Evolutionary conservation across 2,329 filamentous ascomycete genomes (phyloP).

Genomic region (Cercospora beticola): DNA sequence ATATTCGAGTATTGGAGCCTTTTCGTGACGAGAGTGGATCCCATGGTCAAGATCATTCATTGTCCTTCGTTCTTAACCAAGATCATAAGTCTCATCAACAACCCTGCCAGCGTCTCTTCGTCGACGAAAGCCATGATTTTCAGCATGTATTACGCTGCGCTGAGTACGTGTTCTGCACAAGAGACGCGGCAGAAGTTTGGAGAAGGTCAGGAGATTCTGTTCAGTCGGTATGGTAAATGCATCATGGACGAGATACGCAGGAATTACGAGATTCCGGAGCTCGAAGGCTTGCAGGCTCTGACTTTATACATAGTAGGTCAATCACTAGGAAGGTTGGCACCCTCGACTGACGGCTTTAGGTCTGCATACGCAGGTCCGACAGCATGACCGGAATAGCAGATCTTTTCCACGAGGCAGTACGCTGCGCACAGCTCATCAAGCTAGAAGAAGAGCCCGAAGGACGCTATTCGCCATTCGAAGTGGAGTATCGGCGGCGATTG

Average conservation of each 20-base stretch:
- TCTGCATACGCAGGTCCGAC: slow-evolving; percentile 23
- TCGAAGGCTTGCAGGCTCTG: slow-evolving; percentile 28
- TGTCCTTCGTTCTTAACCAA: slow-evolving; percentile 28
- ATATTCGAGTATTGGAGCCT: slow-evolving; percentile 34
- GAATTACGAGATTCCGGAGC: slow-evolving; percentile 22
- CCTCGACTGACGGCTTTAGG: slow-evolving; percentile 12
- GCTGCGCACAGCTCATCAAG: slow-evolving; percentile 26
- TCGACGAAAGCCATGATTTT: slow-evolving; percentile 27
- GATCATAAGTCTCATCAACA: slow-evolving; percentile 24
- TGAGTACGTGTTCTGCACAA: slow-evolving; percentile 30
- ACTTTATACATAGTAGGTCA: slow-evolving; percentile 26
- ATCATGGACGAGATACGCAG: slow-evolving; percentile 22
- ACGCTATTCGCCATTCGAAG: slow-evolving; percentile 23
- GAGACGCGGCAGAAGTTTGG: slow-evolving; percentile 29
- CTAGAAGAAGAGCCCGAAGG: slow-evolving; percentile 23
- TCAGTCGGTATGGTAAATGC: slow-evolving; percentile 21
- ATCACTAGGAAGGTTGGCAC: too few relatives aligned
- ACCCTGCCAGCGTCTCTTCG: slow-evolving; percentile 15
- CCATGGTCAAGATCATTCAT: slow-evolving; percentile 33
- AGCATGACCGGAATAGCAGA: slow-evolving; percentile 19
- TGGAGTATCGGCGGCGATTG: slow-evolving; percentile 26
- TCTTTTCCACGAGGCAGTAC: slow-evolving; percentile 25
- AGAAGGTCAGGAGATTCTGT: slow-evolving; percentile 24
- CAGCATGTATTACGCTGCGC: slow-evolving; percentile 31
- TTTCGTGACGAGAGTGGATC: slow-evolving; percentile 31